Base-by-base conservation (phyloP, 1,139 yeast species). In the Yamadazyma atmosphaerica region DNA sequence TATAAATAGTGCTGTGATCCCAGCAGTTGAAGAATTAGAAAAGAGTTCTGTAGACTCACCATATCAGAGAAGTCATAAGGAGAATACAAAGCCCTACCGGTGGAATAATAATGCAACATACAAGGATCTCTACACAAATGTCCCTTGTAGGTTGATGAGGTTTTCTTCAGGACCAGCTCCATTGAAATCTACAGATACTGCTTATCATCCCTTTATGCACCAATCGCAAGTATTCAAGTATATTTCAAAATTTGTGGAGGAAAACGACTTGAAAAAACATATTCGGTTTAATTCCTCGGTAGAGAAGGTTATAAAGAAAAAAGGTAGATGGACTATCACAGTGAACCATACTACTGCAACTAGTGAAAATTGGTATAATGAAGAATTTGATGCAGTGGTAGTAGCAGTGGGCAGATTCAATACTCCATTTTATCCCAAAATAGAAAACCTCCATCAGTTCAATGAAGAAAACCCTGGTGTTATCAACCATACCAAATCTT, bases 101-200 rank as follows among this genome's bases (percentile, higher is more conserved):
- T 21, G 74, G 78, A 62, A 51, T 31, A 47, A 54, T 30, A 58
- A 66, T 40, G 76, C 72, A 9, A 63, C 71, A 13, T 77, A 78
- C 51, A 63, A 70, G 35, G 58, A 69, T 33, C 61, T 83, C 39
- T 86, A 79, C 50, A 79, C 87, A 8, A 83, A 83, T 52, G 81
- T 82, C 28, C 84, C 82, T 14, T 68, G 67, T 37, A 65, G 62
- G 29, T 54, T 80, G 34, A 82, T 82, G 86, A 77, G 74, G 38
- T 82, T 72, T 51, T 68, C 72, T 16, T 50, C 57, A 2, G 41
- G 49, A 8, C 23, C 7, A 7, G 7, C 23, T 7, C 23, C 7
- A 21, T 7, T 21, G 10, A 21, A 21, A 7, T 10, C 23, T 7
- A 7, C 23, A 21, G 45, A 40, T 8, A 50, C 49, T 31, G 52